A percentile compares a stretch with the other conserved stretches of the same genome.
Conservation (phyloP, 139 green algal genomes). For the Picochlorum sp. region DNA sequence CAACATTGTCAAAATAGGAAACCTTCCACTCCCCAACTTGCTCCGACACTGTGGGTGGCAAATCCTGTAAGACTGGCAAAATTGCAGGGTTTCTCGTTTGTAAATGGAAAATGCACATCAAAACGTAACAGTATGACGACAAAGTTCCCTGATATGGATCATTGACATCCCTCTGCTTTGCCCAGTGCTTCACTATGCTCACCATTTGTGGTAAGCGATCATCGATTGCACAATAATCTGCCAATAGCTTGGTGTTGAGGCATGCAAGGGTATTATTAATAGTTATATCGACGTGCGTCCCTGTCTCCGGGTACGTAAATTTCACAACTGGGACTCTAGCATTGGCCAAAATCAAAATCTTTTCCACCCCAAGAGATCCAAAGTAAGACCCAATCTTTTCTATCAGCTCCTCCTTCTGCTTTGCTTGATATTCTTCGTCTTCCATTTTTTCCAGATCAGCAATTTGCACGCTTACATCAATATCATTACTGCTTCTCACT, state of each 20-base stretch:
- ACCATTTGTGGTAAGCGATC: constrained; percentile 59
- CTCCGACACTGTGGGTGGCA: constrained; percentile 28
- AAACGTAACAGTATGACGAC: constrained; percentile 81
- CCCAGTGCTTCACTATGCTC: constrained; percentile 85
- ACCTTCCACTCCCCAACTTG: constrained; percentile 45
- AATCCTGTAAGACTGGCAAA: constrained; percentile 69
- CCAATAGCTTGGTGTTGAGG: constrained; percentile 75
- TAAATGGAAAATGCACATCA: constrained; percentile 87
- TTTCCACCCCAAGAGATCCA: constrained; percentile 34
- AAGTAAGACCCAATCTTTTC: constrained; percentile 43
- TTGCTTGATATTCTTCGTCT: constrained; percentile 10
- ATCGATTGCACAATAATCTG: constrained; percentile 67
- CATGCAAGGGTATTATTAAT: constrained; percentile 84
- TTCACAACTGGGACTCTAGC: constrained; percentile 83
- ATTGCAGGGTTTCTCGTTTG: constrained; percentile 57
- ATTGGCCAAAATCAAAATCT: constrained; percentile 48
- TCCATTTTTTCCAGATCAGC: neutral
- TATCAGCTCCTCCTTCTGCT: constrained; percentile 38
- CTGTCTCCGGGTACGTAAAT: constrained; percentile 38
- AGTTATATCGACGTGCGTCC: constrained; percentile 59
- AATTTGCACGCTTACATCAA: constrained; percentile 68
- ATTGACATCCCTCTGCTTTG: constrained; percentile 71
- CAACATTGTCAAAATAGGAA: constrained; percentile 53
- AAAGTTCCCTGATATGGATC: constrained; percentile 84
- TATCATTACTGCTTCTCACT: constrained; percentile 57